Conservation (phyloP, 805 yeast species). For the Brettanomyces custersianus region DNA sequence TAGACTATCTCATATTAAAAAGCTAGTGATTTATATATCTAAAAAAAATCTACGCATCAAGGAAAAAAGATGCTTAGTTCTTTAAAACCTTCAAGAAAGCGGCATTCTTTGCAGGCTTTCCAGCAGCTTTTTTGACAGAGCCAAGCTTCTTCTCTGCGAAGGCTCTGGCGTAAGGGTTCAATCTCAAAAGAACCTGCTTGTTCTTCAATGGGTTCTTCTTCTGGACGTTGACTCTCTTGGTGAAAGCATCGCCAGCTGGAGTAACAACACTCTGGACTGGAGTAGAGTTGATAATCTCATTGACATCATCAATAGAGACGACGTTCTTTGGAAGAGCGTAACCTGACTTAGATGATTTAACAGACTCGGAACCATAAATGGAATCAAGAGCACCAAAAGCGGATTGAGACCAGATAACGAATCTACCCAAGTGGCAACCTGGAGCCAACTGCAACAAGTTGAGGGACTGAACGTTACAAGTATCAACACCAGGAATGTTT, state of each 20-base stretch:
- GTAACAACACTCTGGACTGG: slow-evolving; percentile 97
- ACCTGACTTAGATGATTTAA: slow-evolving; percentile 88
- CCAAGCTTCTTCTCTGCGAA: slow-evolving; percentile 88
- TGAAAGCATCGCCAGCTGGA: slow-evolving; percentile 91
- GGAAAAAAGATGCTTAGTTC: slow-evolving; percentile 8
- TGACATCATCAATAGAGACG: slow-evolving; percentile 89
- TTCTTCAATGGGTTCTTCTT: slow-evolving; percentile 99
- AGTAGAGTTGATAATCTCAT: slow-evolving; percentile 97
- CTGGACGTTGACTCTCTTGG: slow-evolving; percentile 89
- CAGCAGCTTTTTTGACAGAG: slow-evolving; percentile 61
- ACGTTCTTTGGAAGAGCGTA: slow-evolving; percentile 95
- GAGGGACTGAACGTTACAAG: slow-evolving; percentile 83
- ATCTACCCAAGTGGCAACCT: slow-evolving; percentile 99
- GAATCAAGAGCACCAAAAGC: slow-evolving; percentile 96
- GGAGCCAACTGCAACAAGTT: slow-evolving; percentile 98
- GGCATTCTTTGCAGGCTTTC: slow-evolving; percentile 59
- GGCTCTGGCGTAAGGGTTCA: slow-evolving; percentile 99
- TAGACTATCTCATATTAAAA: too few relatives aligned
- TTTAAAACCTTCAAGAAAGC: slow-evolving; percentile 60
- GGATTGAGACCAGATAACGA: slow-evolving; percentile 98
- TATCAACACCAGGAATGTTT: slow-evolving; percentile 99
- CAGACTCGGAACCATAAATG: slow-evolving; percentile 95
- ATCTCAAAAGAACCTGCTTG: slow-evolving; percentile 96
- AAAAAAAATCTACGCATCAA: too few relatives aligned
- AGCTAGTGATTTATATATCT: too few relatives aligned